phyloP scores from a whole-genome alignment of 768 basidiomycete species.

The Agaricus blazei region DNA sequence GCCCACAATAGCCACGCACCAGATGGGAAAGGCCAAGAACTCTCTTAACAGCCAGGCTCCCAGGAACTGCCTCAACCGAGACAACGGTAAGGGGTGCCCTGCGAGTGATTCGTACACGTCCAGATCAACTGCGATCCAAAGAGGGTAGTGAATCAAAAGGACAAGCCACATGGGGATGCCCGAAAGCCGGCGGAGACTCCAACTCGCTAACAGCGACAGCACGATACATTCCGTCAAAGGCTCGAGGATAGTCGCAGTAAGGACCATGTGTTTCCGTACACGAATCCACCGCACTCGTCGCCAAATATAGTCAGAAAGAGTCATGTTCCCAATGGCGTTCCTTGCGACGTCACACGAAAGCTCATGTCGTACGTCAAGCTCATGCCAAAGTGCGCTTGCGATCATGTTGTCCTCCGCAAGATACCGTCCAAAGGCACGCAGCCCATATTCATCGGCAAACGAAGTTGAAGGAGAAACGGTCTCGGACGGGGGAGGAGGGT shows the following conservation, averaged over 20 bases:
- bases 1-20: constrained; percentile 75
- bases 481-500: constrained; percentile 12
- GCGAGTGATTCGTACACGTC: constrained; percentile 77
- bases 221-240: constrained; percentile 89
- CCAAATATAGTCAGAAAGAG: constrained; percentile 78
- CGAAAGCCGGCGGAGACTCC: constrained; percentile 46
- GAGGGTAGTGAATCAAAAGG: constrained; percentile 51
- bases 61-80: constrained; percentile 55
- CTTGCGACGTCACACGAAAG: constrained; percentile 87
- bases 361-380: constrained; percentile 82
- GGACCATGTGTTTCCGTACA: constrained; percentile 91
- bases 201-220: constrained; percentile 57
- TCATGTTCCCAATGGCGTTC: constrained; percentile 88
- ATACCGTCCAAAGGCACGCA: constrained; percentile 80
- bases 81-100: constrained; percentile 50
- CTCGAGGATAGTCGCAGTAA: constrained; percentile 81
- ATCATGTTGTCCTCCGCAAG: constrained; percentile 99
- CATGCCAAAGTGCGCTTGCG: constrained; percentile 88
- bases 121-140: constrained; percentile 78
- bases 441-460: constrained; percentile 34
- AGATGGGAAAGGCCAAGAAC: constrained; percentile 83
- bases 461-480: background rate
- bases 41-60: constrained; percentile 80
- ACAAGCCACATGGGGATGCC: constrained; percentile 51
- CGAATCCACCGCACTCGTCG: constrained; percentile 95